These are phyloP conservation scores for Skeletonema grethae DNA, from an alignment of 108 stramenopile genomes.

Conservation along the genomic window DNA sequence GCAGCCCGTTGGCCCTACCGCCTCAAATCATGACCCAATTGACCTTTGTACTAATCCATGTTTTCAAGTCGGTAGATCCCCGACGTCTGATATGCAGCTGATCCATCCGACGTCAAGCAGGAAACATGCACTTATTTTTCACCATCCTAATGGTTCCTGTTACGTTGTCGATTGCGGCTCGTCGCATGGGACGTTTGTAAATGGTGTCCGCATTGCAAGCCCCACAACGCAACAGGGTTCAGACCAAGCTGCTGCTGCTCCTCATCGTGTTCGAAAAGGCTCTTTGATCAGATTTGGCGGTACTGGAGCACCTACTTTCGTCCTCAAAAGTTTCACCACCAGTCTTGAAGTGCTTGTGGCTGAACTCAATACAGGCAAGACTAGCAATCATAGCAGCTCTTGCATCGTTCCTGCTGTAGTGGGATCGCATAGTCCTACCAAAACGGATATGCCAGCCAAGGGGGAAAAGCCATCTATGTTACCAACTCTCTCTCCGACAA, in stretches of 20 bases:
- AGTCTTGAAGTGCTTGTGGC: conserved; percentile 46
- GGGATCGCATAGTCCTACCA: conserved; percentile 1
- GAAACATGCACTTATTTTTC: conserved; percentile 81
- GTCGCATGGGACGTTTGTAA: conserved; percentile 81
- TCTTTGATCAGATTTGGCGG: conserved; percentile 83
- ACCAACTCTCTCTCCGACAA: conserved; percentile 30
- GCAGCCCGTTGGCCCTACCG: conserved; percentile 73
- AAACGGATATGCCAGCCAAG: conserved; percentile 14
- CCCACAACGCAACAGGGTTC: conserved; percentile 45
- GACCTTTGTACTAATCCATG: conserved; percentile 69
- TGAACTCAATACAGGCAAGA: conserved; percentile 24
- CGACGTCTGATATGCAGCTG: conserved; percentile 68
- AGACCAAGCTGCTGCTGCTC: conserved; percentile 45
- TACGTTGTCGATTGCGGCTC: conserved; percentile 84
- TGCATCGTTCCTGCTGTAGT: neutral
- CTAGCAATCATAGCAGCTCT: neutral
- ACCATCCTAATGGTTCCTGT: conserved; percentile 83
- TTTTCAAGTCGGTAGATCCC: conserved; percentile 74
- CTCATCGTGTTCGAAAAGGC: conserved; percentile 69
- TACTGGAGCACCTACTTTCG: conserved; percentile 76
- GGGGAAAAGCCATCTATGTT: conserved; percentile 20
- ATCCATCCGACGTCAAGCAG: conserved; percentile 72
- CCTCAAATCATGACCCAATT: conserved; percentile 59
- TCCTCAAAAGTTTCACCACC: conserved; percentile 69
- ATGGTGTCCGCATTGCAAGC: conserved; percentile 63